Evolutionary conservation across 2,329 filamentous ascomycete species (phyloP), one percentile per base, ranked within the genome.

Genomic region (Aspergillus eucalypticola): DNA sequence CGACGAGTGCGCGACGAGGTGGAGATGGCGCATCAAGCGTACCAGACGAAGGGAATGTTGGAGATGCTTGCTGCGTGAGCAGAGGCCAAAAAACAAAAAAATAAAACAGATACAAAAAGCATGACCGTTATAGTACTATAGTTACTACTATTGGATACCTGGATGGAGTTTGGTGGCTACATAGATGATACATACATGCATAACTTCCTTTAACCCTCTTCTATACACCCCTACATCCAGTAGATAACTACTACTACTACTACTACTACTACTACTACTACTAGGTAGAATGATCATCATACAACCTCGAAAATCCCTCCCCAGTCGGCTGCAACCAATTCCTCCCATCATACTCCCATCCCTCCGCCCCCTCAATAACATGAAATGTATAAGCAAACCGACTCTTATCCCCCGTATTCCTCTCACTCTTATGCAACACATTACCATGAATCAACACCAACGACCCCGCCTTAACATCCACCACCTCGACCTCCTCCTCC

Each of bases 301-400:
- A 87, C 63, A 93, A 71, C 73, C 78, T 89, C 6, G 90, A 93
- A 72, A 99, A 97, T 44, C 85, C 85, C 0, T 91, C 92, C 0
- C 91, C 93, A 58, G 84, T 85, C 42, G 93, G 92, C 79, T 97
- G 94, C 75, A 99, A 77, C 95, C 95, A 98, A 77, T 99, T 99
- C 77, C 84, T 83, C 77, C 84, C 84, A 76, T 98, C 95, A 75
- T 98, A 99, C 57, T 79, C 67, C 75, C 76, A 78, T 11, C 76
- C 81, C 46, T 87, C 81, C 19, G 89, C 85, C 0, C 90, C 90
- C 78, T 98, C 95, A 71, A 98, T 98, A 60, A 96, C 86, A 80
- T 99, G 95, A 75, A 98, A 99, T 0, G 95, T 98, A 77, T 98
- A 99, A 56, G 97, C 96, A 73, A 95, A 96, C 66, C 94, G 84